Evolutionary conservation across 2,329 filamentous ascomycete species (phyloP), one percentile per base, ranked within the genome.

Genomic region (Diplodia seriata): DNA sequence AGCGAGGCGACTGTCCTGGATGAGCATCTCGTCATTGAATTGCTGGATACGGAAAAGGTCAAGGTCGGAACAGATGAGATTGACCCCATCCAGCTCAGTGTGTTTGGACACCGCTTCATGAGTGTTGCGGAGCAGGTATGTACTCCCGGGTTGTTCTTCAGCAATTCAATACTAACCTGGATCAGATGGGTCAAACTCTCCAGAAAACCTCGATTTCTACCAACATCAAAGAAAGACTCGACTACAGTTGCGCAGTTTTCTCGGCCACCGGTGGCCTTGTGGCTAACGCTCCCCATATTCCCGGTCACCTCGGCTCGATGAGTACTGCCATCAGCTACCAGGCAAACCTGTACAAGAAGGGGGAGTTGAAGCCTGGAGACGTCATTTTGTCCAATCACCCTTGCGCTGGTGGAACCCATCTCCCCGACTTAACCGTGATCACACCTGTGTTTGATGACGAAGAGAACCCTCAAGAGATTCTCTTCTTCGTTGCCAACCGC

Each of bases 21-120:
- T 14, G 75, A 75, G 4, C 78, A 80, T 69, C 76, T 83, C 43
- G 73, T 82, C 23, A 73, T 83, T 31, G 77, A 83, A 23, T 68
- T 78, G 68, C 61, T 75, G 3, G 73, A 82, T 23, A 73, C 83
- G 23, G 78, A 83, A 15, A 54, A 68, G 67, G 66, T 55, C 40
- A 51, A 50, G 14, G 54, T 67, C 31, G 40, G 54, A 12, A 67
- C 57, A 26, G 68, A 56, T 15, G 66, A 57, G 26, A 43, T 71
- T 15, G 69, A 72, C 57, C 70, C 71, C 5, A 65, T 73, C 12
- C 66, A 70, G 50, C 63, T 72, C 18, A 69, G 68, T 14, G 69
- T 73, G 2, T 70, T 72, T 18, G 70, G 65, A 12, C 72, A 74
- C 69, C 70, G 73, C 1, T 75, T 75, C 68, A 74, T 74, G 73